These are phyloP conservation scores for Stipa capillata DNA, from an alignment of 176 grass and related monocot genomes.

Conservation along the genomic window DNA sequence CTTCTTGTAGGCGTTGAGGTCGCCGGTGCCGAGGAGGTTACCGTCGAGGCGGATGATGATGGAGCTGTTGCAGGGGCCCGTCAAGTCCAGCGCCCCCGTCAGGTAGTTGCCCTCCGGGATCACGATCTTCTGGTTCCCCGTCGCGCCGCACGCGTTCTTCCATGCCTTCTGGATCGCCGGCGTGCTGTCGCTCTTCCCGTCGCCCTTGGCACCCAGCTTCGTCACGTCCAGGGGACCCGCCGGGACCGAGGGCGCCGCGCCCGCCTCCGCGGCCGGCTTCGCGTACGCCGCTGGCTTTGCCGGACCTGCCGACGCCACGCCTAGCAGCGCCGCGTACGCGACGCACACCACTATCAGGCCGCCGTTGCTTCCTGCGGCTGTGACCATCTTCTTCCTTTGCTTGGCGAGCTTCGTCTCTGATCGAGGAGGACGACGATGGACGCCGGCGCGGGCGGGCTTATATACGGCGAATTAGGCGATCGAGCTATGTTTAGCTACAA, in stretches of 20 bases:
- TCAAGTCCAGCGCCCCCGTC: slow-evolving; percentile 15
- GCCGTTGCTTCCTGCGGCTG: neutral
- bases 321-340: neutral
- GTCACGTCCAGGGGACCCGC: slow-evolving; percentile 23
- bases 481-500: too few relatives aligned
- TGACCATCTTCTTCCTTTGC: neutral
- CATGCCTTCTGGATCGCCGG: slow-evolving; percentile 45
- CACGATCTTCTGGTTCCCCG: slow-evolving; percentile 28
- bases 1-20: slow-evolving; percentile 33
- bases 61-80: slow-evolving; percentile 49
- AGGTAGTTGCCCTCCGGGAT: slow-evolving; percentile 45
- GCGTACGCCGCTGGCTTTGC: neutral
- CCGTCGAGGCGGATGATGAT: slow-evolving; percentile 51
- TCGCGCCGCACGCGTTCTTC: slow-evolving; percentile 35
- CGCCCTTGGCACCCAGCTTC: slow-evolving; percentile 43
- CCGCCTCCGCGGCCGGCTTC: neutral
- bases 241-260: neutral
- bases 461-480: too few relatives aligned
- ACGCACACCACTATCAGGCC: neutral
- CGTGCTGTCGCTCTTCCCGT: slow-evolving; percentile 48
- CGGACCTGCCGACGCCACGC: too few relatives aligned
- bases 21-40: slow-evolving; percentile 40
- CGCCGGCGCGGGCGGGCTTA: too few relatives aligned
- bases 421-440: too few relatives aligned
- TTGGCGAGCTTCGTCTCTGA: too few relatives aligned